Evolutionary conservation across 768 basidiomycete species (phyloP).

Genomic region (Pisolithus tinctorius): DNA sequence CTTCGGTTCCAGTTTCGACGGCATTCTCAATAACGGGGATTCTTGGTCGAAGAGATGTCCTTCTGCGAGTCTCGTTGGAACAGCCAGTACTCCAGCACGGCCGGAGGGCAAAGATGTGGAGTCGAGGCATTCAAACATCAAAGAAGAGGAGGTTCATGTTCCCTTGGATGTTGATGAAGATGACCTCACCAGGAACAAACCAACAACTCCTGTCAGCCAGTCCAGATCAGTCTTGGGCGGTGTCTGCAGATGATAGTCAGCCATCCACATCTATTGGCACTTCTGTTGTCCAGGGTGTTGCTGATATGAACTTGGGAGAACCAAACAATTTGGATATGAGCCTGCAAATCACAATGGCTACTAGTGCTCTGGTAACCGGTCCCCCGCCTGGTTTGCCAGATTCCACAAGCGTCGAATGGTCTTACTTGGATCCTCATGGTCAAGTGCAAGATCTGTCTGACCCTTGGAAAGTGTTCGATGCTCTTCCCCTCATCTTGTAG

Average conservation of each 20-base stretch:
- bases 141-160: constrained; percentile 48
- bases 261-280: no score
- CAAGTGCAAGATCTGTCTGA: constrained; percentile 69
- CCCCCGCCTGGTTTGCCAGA: constrained; percentile 47
- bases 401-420: constrained; percentile 71
- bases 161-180: constrained; percentile 3
- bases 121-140: constrained; percentile 41
- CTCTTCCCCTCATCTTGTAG: constrained; percentile 32
- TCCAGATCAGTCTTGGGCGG: no score
- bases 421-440: constrained; percentile 89
- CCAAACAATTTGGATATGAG: no score
- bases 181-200: constrained; percentile 4
- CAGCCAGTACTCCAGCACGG: constrained; percentile 31
- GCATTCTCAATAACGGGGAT: constrained; percentile 60
- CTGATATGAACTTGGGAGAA: no score
- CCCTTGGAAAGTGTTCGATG: background rate
- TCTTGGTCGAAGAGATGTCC: constrained; percentile 64
- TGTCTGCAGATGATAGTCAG: no score
- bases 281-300: no score
- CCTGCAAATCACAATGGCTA: no score
- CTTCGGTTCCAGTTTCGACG: no score
- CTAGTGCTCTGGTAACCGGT: constrained; percentile 20
- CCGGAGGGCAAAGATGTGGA: constrained; percentile 34
- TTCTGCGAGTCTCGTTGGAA: constrained; percentile 51
- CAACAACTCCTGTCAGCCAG: constrained; percentile 9